These are phyloP conservation scores for Fusarium chuoi DNA, from an alignment of 2,329 filamentous ascomycete species.

Conservation along the genomic window DNA sequence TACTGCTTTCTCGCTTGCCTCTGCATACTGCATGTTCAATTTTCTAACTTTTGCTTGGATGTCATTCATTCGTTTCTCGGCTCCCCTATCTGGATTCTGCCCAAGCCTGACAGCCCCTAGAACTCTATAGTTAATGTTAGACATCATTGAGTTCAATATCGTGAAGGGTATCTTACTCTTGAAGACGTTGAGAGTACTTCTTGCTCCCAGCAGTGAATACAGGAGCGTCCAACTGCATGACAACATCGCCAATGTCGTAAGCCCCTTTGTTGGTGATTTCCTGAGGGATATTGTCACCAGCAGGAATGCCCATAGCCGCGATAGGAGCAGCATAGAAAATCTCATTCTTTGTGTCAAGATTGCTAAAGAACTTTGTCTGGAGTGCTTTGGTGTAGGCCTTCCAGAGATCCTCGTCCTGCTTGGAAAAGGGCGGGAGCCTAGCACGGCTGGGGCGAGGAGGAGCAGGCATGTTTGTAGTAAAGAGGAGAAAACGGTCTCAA, in stretches of 20 bases:
- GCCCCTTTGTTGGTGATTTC: not conserved
- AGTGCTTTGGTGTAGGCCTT: not conserved
- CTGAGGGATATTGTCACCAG: not conserved
- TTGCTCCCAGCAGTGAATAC: rapidly evolving
- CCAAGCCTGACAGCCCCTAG: not conserved
- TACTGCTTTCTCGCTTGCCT: rapidly evolving
- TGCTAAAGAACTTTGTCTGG: not conserved
- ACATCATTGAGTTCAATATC: too few relatives aligned
- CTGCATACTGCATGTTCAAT: not conserved
- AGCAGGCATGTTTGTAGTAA: not conserved
- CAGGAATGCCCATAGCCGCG: not conserved
- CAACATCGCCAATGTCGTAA: not conserved
- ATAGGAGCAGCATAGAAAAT: not conserved
- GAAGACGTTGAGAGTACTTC: not conserved
- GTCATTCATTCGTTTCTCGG: not conserved
- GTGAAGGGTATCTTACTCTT: not conserved
- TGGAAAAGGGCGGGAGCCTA: not conserved
- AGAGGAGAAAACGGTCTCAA: rapidly evolving
- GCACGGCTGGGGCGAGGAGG: not conserved
- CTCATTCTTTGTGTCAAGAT: not conserved
- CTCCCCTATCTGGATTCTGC: not conserved
- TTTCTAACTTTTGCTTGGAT: not conserved
- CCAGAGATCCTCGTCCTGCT: not conserved
- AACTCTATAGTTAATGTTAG: not conserved
- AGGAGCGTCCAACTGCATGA: not conserved